These are phyloP conservation scores for Penicillium coprophilum DNA, from an alignment of 495 filamentous ascomycete species.

Conservation along the genomic window DNA sequence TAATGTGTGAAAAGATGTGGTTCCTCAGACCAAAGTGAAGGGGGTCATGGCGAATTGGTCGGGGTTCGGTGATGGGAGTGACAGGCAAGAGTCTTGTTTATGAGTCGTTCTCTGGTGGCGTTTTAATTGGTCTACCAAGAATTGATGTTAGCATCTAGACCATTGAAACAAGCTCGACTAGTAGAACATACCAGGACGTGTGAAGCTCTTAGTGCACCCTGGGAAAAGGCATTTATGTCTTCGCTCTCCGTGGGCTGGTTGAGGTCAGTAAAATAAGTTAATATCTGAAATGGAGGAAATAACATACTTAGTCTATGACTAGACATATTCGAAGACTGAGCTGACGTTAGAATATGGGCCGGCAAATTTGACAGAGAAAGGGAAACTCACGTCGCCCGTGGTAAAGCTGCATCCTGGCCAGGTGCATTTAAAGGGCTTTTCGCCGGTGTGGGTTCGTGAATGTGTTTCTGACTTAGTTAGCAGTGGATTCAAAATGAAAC, in stretches of 20 bases:
- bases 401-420: slow-evolving; percentile 50
- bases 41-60: slow-evolving; percentile 31
- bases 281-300: background rate
- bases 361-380: background rate
- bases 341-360: slow-evolving; percentile 2
- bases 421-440: slow-evolving; percentile 52
- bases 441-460: slow-evolving; percentile 51
- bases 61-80: slow-evolving; percentile 27
- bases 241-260: slow-evolving; percentile 45
- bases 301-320: slow-evolving; percentile 47
- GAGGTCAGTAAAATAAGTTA: slow-evolving; percentile 16
- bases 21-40: slow-evolving; percentile 27
- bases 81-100: slow-evolving; percentile 30
- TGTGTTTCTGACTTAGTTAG: slow-evolving; percentile 46
- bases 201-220: slow-evolving; percentile 50
- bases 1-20: background rate
- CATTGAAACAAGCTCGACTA: background rate
- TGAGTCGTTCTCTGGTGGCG: slow-evolving; percentile 47
- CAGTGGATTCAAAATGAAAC: background rate
- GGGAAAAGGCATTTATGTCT: slow-evolving; percentile 45
- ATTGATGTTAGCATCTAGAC: slow-evolving; percentile 6
- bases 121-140: slow-evolving; percentile 44
- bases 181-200: slow-evolving; percentile 41
- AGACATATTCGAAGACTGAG: slow-evolving; percentile 51
- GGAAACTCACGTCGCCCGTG: slow-evolving; percentile 45